Conservation (phyloP, 495 filamentous ascomycete genomes). For the Bathelium albidoporum region DNA sequence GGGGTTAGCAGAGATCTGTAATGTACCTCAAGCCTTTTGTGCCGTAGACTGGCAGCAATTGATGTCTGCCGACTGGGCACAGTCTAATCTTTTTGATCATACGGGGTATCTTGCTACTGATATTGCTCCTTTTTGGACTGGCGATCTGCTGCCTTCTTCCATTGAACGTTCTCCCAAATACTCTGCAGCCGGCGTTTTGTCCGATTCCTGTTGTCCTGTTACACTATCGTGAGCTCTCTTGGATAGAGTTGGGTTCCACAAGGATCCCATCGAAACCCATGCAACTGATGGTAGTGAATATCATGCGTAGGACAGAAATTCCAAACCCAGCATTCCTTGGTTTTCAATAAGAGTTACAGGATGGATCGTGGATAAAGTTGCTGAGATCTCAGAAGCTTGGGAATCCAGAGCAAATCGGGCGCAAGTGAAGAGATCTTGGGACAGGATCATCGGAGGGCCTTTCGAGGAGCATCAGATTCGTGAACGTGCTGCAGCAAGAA, state of each 20-base stretch:
- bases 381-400: not conserved
- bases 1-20: not conserved
- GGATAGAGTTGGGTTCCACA: not conserved
- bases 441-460: not conserved
- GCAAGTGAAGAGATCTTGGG: not conserved
- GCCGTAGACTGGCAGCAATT: not conserved
- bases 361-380: not conserved
- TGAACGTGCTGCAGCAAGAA: not conserved
- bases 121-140: not conserved
- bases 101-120: not conserved
- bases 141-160: not conserved
- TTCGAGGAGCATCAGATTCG: not conserved
- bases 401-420: not conserved
- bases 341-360: not conserved
- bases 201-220: not conserved
- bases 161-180: not conserved
- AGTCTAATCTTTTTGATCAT: not conserved
- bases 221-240: not conserved
- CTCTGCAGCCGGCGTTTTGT: not conserved
- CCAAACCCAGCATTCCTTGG: not conserved
- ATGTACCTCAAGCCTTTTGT: not conserved
- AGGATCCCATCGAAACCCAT: not conserved
- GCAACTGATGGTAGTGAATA: not conserved
- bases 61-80: not conserved
- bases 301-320: not conserved